Evolutionary conservation across 2,329 filamentous ascomycete species (phyloP).

Genomic region (Aspergillus udagawae): DNA sequence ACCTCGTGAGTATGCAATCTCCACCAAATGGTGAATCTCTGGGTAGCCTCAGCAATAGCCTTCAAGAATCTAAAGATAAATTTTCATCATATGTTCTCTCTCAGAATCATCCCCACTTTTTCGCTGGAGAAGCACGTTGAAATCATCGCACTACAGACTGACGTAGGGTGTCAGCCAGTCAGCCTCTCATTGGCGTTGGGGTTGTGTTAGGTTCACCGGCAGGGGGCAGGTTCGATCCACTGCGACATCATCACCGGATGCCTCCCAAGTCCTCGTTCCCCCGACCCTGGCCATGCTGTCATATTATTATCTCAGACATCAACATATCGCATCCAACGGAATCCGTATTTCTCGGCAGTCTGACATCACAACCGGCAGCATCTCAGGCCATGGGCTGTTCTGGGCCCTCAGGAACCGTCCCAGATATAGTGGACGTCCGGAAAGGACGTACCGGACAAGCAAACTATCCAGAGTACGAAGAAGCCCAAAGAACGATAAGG

Average conservation of each 20-base stretch:
- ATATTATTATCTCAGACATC: not conserved
- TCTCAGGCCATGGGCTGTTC: not conserved
- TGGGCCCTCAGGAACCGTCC: not conserved
- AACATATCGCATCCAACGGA: not conserved
- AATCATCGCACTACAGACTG: slow-evolving; percentile 19
- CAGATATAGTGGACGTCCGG: not conserved
- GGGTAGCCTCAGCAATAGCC: not conserved
- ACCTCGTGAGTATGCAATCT: not conserved
- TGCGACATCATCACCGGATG: not conserved
- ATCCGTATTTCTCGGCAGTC: not conserved
- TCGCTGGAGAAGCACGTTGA: slow-evolving; percentile 15
- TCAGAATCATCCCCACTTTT: slow-evolving; percentile 1
- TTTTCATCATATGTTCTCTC: too few relatives aligned
- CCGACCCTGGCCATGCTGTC: too few relatives aligned
- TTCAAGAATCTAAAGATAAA: too few relatives aligned
- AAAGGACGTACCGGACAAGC: not conserved
- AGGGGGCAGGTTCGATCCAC: not conserved
- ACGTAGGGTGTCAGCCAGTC: slow-evolving; percentile 11
- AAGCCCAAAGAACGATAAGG: not conserved
- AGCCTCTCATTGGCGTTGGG: not conserved
- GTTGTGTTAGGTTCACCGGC: not conserved
- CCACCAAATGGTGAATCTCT: not conserved
- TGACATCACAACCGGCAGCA: not conserved
- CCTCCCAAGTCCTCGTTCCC: not conserved
- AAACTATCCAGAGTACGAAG: not conserved